phyloP scores from a whole-genome alignment of 345 rosid species.

The Corchorus capsularis region DNA sequence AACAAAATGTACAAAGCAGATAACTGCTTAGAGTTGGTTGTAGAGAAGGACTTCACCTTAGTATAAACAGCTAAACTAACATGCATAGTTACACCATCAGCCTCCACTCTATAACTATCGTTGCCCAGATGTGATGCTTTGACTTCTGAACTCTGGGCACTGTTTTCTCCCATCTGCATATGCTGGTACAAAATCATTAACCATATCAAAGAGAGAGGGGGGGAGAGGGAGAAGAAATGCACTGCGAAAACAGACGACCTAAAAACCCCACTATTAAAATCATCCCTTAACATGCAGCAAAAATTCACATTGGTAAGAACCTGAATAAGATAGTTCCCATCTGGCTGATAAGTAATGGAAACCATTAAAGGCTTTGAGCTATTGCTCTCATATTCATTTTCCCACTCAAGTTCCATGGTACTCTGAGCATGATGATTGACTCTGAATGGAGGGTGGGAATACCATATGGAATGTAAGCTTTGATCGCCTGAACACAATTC shows the following conservation, averaged over 20 bases:
- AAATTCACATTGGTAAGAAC: slow-evolving; percentile 33
- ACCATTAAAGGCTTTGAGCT: slow-evolving; percentile 47
- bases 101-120: slow-evolving; percentile 64
- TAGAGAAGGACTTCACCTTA: slow-evolving; percentile 50
- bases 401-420: slow-evolving; percentile 75
- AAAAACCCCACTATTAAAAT: slow-evolving; percentile 9
- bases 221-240: neutral
- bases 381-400: slow-evolving; percentile 50
- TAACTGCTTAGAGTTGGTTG: neutral
- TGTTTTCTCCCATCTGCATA: slow-evolving; percentile 55
- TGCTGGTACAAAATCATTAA: slow-evolving; percentile 13
- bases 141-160: slow-evolving; percentile 42
- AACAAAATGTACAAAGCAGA: neutral
- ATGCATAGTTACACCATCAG: slow-evolving; percentile 49
- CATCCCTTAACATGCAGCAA: slow-evolving; percentile 14
- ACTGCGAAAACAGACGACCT: slow-evolving; percentile 17
- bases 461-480: slow-evolving; percentile 62
- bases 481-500: slow-evolving; percentile 48
- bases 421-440: slow-evolving; percentile 66
- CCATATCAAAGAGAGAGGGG: neutral
- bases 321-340: slow-evolving; percentile 72
- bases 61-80: slow-evolving; percentile 61
- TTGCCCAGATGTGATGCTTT: slow-evolving; percentile 50
- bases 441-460: slow-evolving; percentile 76
- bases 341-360: slow-evolving; percentile 48